phyloP scores from a whole-genome alignment of 805 yeast species.

The Sugiyamaella americana region DNA sequence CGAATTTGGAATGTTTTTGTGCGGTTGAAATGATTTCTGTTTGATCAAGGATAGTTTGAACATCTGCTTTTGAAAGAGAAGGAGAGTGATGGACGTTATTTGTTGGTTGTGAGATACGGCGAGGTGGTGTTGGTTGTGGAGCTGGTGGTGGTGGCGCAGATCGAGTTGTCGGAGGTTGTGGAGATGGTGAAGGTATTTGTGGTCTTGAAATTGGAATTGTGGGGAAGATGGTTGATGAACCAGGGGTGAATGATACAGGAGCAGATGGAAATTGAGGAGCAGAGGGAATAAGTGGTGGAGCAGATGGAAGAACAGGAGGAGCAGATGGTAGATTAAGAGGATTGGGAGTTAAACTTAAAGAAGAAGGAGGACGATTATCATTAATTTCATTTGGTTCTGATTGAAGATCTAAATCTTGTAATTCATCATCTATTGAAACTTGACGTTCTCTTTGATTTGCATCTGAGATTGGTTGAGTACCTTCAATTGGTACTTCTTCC shows the following conservation, averaged over 20 bases:
- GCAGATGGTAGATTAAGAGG: slow-evolving; percentile 14
- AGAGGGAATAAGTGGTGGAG: slow-evolving; percentile 7
- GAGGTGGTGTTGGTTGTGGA: slow-evolving; percentile 1
- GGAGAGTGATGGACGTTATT: not conserved
- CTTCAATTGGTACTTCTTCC: not conserved
- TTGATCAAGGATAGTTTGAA: slow-evolving; percentile 29
- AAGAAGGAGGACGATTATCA: not conserved
- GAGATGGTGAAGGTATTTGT: slow-evolving; percentile 11
- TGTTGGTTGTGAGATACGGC: not conserved
- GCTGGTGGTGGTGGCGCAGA: slow-evolving; percentile 5
- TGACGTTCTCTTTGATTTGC: not conserved
- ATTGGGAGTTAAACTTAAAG: not conserved
- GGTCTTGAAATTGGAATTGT: slow-evolving; percentile 13
- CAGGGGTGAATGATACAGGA: slow-evolving; percentile 7
- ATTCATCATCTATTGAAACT: too few species aligned
- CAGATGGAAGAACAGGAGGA: slow-evolving; percentile 11
- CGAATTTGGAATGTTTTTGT: slow-evolving; percentile 62
- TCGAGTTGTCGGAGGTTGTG: not conserved
- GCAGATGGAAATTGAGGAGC: slow-evolving; percentile 9
- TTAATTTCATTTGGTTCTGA: not conserved
- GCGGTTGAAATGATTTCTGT: slow-evolving; percentile 38
- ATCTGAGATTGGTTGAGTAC: too few species aligned
- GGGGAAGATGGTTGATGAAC: slow-evolving; percentile 13
- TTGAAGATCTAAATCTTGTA: not conserved
- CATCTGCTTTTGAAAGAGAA: slow-evolving; percentile 19